Base-by-base conservation (phyloP, 2,329 filamentous ascomycete species). In the Trichoderma endophyticum region DNA sequence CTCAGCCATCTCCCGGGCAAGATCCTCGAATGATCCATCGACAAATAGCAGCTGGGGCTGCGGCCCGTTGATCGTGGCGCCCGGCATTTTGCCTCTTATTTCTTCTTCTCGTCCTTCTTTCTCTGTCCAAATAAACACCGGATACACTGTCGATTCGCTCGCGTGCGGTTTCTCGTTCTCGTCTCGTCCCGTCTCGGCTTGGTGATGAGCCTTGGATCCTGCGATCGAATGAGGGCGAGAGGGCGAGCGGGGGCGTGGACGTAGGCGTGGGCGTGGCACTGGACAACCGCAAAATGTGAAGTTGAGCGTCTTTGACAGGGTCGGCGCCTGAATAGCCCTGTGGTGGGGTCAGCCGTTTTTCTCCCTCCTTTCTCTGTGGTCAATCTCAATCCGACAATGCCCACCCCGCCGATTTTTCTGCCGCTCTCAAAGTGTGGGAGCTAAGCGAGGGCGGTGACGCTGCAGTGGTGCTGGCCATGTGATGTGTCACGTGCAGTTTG, bases 1-100 rank as follows among this genome's bases (percentile, higher is more conserved):
- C 79, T 95, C 92, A 82, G 95, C 94, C 86, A 99, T 93, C 86
- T 99, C 96, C 83, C 93, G 91, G 79, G 93, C 91, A 81, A 98
- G 91, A 86, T 98, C 96, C 82, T 94, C 91, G 83, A 98, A 97
- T 79, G 90, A 89, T 83, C 96, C 96, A 87, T 99, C 96, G 83
- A 99, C 89, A 80, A 92, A 92, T 81, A 91, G 86, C 78, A 89
- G 86, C 84, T 90, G 86, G 72, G 87, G 87, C 80, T 86, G 85
- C 80, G 82, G 81, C 80, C 83, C 81, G 80, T 84, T 77, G 76
- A 80, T 80, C 76, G 80, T 83, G 75, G 81, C 73, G 77, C 74
- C 75, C 60, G 77, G 65, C 77, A 77, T 78, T 34, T 76, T 77
- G 71, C 39, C 66, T 74, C 54, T 39, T 34, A 26, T 73, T 67